Evolutionary conservation across 164 flowering plant genomes (phyloP), one percentile per base, ranked within the genome.

Genomic region (Sextonia rubra): DNA sequence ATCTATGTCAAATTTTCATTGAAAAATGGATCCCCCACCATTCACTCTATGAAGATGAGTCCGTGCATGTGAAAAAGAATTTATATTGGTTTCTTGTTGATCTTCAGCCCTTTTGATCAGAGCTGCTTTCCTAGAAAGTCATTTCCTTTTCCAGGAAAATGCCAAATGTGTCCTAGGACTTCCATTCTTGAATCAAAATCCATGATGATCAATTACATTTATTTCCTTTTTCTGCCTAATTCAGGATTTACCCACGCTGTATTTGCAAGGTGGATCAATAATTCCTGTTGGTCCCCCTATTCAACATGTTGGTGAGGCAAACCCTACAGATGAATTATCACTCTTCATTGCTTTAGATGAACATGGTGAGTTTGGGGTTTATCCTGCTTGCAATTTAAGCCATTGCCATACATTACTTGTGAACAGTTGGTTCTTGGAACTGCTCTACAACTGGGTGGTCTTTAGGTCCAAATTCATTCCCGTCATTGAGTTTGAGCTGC

Each of bases 191-290:
- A 30, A 47, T 47, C 77, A n/a, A 22, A 22, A 20, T 56, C 37
- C 55, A n/a, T 56, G 49, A 32, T 67, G 37, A 6, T 24, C 12
- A 61, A 6, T 56, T 4, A 32, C 48, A 27, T 61, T 47, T n/a
- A n/a, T n/a, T 73, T 18, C 61, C 4, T 52, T 37, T 68, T 73
- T 49, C 48, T 74, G 65, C 22, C 47, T 66, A 23, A 73, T 12
- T 26, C 87, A 94, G 99, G 99, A 94, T 82, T 80, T 94, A 61
- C 99, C 99, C 47, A 81, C 85, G 60, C 80, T 94, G 32, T 90
- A 88, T 80, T 79, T 94, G 65, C 82, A 82, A 86, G 97, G 99
- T 64, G 99, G 99, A 75, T 87, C 91, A 9, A 90, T 94, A 30
- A 82, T 94, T 80, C 97, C 99, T 66, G 72, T 85, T 55, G 93